phyloP scores from a whole-genome alignment of 257 asterid species.

The Euphrasia confusa region DNA sequence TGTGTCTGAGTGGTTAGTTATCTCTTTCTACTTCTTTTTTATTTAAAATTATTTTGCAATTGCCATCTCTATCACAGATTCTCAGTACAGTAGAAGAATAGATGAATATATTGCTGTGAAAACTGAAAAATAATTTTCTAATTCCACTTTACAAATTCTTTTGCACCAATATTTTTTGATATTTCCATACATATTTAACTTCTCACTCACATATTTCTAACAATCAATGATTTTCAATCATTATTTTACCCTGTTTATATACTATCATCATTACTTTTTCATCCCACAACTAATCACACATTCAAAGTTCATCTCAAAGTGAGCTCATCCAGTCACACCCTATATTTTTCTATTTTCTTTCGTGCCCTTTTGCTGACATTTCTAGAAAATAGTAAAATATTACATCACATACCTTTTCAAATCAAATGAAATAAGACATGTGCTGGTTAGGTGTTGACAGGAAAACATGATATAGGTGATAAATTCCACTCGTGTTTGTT shows the following conservation, averaged over 20 bases:
- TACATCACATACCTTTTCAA: neutral
- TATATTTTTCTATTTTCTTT: neutral
- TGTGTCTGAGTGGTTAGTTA: constrained; percentile 73
- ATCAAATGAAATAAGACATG: neutral
- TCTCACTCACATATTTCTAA: too few relatives aligned
- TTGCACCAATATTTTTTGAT: too few relatives aligned
- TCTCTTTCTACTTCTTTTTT: constrained; percentile 17
- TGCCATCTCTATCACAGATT: constrained; percentile 7
- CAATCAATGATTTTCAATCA: too few relatives aligned
- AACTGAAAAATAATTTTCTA: too few relatives aligned
- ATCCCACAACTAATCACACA: too few relatives aligned
- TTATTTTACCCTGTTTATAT: too few relatives aligned
- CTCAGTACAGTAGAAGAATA: constrained; percentile 6
- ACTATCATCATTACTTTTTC: too few relatives aligned
- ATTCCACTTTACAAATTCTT: too few relatives aligned
- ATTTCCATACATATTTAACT: too few relatives aligned
- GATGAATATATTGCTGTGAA: neutral
- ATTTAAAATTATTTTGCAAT: neutral
- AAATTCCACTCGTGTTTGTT: neutral
- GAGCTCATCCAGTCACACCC: too few relatives aligned
- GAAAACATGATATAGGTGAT: neutral
- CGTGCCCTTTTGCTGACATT: constrained; percentile 5
- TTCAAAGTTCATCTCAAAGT: too few relatives aligned
- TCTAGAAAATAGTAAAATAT: neutral
- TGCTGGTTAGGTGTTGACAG: constrained; percentile 3